phyloP scores from a whole-genome alignment of 1,284 basidiomycete genomes.

The Ganoderma resinaceum region DNA sequence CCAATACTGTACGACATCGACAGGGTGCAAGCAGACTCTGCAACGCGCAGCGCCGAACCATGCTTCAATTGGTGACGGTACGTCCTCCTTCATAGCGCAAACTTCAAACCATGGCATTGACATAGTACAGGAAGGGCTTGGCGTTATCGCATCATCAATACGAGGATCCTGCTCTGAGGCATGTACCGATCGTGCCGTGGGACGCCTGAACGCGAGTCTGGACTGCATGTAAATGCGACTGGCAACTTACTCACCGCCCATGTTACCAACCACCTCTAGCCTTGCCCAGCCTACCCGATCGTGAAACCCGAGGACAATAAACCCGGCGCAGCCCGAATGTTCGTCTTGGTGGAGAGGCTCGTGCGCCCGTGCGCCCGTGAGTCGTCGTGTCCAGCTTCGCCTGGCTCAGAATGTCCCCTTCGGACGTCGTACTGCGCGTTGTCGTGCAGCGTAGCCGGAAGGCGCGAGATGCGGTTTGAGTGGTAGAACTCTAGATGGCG shows the following conservation, averaged over 20 bases:
- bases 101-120: neutral
- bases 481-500: neutral
- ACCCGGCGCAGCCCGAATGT: neutral
- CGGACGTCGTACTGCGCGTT: neutral
- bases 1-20: neutral
- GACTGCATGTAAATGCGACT: neutral
- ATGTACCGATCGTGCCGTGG: neutral
- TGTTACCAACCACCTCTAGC: neutral
- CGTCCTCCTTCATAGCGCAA: neutral
- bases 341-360: neutral
- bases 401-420: neutral
- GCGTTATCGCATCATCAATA: neutral
- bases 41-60: neutral
- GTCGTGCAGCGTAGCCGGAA: neutral
- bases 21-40: neutral
- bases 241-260: neutral
- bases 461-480: neutral
- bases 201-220: neutral
- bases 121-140: neutral
- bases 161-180: neutral
- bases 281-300: neutral
- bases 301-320: neutral
- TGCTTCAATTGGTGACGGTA: neutral
- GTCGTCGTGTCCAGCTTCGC: neutral
- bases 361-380: neutral